These are phyloP conservation scores for Emericellopsis terricola DNA, from an alignment of 495 filamentous ascomycete genomes.

Conservation along the genomic window DNA sequence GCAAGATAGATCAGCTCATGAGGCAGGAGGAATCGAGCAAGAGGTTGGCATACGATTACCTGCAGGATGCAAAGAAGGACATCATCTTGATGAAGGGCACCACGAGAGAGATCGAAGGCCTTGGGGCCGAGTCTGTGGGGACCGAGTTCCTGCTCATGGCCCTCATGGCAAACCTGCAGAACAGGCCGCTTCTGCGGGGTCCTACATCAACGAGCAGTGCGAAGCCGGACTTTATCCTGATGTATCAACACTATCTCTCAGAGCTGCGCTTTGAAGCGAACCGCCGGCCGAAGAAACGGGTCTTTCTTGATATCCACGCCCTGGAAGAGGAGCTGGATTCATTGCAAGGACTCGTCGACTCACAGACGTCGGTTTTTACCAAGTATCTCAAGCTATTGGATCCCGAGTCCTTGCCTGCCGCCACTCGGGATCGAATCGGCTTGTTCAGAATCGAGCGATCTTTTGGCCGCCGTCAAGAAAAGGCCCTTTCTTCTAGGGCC, in stretches of 20 bases:
- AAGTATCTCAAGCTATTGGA: conserved; percentile 1
- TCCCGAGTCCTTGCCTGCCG: not conserved
- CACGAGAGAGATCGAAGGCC: not conserved
- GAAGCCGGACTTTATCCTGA: not conserved
- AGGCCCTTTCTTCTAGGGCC: not conserved
- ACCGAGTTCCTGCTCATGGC: conserved; percentile 4
- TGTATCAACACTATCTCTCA: conserved; percentile 2
- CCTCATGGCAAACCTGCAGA: not conserved
- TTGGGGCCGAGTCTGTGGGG: conserved; percentile 1
- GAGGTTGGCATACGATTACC: not conserved
- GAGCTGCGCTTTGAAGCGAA: conserved; percentile 3
- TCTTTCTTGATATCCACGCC: conserved; percentile 4
- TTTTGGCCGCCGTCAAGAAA: not conserved
- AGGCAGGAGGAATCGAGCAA: not conserved
- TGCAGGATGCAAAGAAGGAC: conserved; percentile 3
- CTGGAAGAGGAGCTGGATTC: conserved; percentile 6
- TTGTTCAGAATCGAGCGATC: not conserved
- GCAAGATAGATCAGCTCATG: not conserved
- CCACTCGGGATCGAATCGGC: not conserved
- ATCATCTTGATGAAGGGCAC: conserved; percentile 1
- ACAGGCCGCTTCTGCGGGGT: not conserved
- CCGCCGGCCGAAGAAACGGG: conserved; percentile 3
- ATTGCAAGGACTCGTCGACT: conserved; percentile 1
- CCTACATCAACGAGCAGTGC: not conserved
- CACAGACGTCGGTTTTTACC: conserved; percentile 1